These are phyloP conservation scores for Fraxinus pennsylvanica DNA, from an alignment of 257 asterid species.

Conservation along the genomic window DNA sequence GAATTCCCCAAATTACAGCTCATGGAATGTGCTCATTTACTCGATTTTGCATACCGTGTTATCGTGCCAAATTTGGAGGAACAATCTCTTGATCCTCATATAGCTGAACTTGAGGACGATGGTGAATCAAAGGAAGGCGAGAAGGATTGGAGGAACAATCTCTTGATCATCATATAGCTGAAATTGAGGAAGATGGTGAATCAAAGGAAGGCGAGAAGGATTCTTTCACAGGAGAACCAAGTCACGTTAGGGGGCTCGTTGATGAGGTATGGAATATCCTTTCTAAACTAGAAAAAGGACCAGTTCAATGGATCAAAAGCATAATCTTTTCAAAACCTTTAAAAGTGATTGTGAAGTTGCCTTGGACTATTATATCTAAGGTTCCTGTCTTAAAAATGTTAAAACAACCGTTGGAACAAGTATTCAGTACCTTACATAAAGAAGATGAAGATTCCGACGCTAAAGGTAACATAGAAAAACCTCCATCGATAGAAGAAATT, in stretches of 20 bases:
- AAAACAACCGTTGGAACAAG: slow-evolving; percentile 37
- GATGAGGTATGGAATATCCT: slow-evolving; percentile 30
- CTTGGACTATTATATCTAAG: slow-evolving; percentile 43
- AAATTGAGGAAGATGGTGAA: slow-evolving; percentile 8
- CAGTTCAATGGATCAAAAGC: slow-evolving; percentile 27
- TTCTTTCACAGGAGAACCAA: slow-evolving; percentile 1
- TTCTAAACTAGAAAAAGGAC: slow-evolving; percentile 25
- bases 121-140: neutral
- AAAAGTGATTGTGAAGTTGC: slow-evolving; percentile 31
- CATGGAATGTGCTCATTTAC: slow-evolving; percentile 40
- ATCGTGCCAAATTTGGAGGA: slow-evolving; percentile 42
- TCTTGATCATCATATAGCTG: slow-evolving; percentile 18
- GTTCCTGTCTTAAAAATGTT: slow-evolving; percentile 34
- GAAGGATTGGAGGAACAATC: slow-evolving; percentile 18
- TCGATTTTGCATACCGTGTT: slow-evolving; percentile 49
- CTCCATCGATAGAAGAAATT: slow-evolving; percentile 43
- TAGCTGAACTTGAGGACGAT: slow-evolving; percentile 20
- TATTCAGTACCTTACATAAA: slow-evolving; percentile 10
- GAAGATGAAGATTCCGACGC: slow-evolving; percentile 3
- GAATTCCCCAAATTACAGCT: slow-evolving; percentile 5
- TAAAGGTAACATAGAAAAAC: slow-evolving; percentile 17
- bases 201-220: neutral
- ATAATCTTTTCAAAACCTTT: slow-evolving; percentile 41
- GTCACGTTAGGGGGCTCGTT: neutral
- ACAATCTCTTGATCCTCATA: slow-evolving; percentile 11